Evolutionary conservation across 768 basidiomycete species (phyloP).

Genomic region (Leccinum pellstonianum): DNA sequence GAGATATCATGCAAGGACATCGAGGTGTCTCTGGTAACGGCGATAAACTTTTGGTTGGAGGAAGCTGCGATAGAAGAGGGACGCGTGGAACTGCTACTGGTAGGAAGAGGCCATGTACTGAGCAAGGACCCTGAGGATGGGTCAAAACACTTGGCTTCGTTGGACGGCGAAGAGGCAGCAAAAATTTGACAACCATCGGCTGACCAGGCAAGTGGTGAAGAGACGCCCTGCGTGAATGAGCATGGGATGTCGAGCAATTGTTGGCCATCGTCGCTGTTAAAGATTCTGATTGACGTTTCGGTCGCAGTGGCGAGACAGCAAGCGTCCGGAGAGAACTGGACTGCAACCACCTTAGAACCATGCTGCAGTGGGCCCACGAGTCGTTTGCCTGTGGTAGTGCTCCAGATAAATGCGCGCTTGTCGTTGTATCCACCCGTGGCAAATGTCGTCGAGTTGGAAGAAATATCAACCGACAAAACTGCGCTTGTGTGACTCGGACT

Average conservation of each 20-base stretch:
- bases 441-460: neutral
- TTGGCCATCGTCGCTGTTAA: too few relatives aligned
- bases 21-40: neutral
- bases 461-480: neutral
- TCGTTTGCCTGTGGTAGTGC: too few relatives aligned
- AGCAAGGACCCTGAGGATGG: neutral
- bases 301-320: neutral
- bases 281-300: too few relatives aligned
- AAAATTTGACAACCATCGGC: neutral
- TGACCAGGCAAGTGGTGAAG: neutral
- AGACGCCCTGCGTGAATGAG: too few relatives aligned
- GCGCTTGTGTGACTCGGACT: neutral
- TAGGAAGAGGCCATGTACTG: neutral
- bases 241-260: too few relatives aligned
- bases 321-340: neutral
- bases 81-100: too few relatives aligned
- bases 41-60: neutral
- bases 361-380: neutral
- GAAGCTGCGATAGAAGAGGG: neutral
- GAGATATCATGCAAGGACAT: neutral
- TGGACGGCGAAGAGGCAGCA: neutral
- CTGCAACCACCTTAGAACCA: neutral
- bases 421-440: neutral
- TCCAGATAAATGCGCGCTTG: too few relatives aligned
- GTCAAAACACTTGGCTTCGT: neutral